A percentile compares a stretch with the other conserved stretches of the same genome.
Evolutionary conservation across 1,284 basidiomycete species (phyloP).

Genomic region (Pseudozyma flocculosa): DNA sequence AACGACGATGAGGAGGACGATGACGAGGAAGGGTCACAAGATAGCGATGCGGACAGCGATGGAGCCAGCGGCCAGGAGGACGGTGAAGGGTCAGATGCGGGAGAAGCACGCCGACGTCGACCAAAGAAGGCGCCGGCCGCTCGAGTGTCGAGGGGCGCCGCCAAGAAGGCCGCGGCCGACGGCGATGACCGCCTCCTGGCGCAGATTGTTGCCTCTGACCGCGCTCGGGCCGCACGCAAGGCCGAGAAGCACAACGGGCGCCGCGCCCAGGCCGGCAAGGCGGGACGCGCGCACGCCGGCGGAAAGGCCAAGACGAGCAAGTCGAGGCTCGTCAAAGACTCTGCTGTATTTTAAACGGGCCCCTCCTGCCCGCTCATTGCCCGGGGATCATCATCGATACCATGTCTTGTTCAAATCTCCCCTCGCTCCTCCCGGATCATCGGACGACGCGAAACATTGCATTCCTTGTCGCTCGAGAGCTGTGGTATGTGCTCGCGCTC

Average conservation of each 20-base stretch:
- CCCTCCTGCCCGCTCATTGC: too few relatives aligned
- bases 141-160: constrained; percentile 22
- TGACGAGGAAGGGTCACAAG: constrained; percentile 15
- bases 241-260: constrained; percentile 42
- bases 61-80: constrained; percentile 66
- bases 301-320: constrained; percentile 59
- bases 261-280: constrained; percentile 36
- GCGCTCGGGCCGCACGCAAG: constrained; percentile 27
- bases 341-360: constrained; percentile 29
- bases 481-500: too few relatives aligned
- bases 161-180: constrained; percentile 13
- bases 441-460: too few relatives aligned
- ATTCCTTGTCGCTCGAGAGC: too few relatives aligned
- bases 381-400: too few relatives aligned
- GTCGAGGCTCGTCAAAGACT: constrained; percentile 31
- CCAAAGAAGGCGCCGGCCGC: constrained; percentile 41
- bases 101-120: constrained; percentile 60
- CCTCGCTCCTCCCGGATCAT: too few relatives aligned
- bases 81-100: constrained; percentile 70
- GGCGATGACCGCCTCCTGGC: constrained; percentile 31
- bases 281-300: constrained; percentile 67
- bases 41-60: constrained; percentile 10
- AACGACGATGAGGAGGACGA: constrained; percentile 9
- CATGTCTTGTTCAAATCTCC: too few relatives aligned
- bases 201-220: constrained; percentile 38